Base-by-base conservation (phyloP, 208 protist genomes). In the Crithidia bombi region DNA sequence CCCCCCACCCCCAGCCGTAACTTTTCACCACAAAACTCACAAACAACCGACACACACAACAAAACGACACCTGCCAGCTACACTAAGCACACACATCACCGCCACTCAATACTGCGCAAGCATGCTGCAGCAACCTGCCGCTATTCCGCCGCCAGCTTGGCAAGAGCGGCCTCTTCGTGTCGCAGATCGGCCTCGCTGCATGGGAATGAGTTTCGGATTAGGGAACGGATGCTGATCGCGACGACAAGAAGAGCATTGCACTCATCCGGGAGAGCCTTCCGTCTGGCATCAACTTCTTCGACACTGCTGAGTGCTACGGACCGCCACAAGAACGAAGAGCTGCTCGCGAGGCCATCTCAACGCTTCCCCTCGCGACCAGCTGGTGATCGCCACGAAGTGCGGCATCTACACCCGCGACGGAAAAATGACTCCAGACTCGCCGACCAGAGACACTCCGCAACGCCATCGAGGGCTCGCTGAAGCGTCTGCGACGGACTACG, bases 221-320 rank as follows among this genome's bases (percentile, higher is more conserved):
- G 68, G 65, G 35, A 51, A 65, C 32, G 52, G 28, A n/a, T 6
- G 49, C 52, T 7, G 33, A 71, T 15, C 68, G 67, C 10, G 35
- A 59, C 12, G 49, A 65, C 51, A 58, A 62, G 5, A 50, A 68
- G 25, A 68, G 49, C 39, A 73, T 83, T 26, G 55, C 1, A 30
- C 44, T 79, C 3, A 77, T 83, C 52, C 72, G 56, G 19, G 70
- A 74, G 46, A n/a, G 78, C 73, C 6, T 76, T 75, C 43, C 23
- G 38, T 1, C 52, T 58, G 78, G 78, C 38, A 46, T 78, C 36
- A 82, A 67, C 58, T 82, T 82, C 63, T 82, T 82, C 54, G 78
- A 82, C 52, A 82, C 78, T 15, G 78, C 78, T 1, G 47, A 77
- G 51, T 28, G 57, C n/a, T 82, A 82, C 51, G 78, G 78, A 1